Base-by-base conservation (phyloP, 208 protist species). In the Trypanosoma conorhini region DNA sequence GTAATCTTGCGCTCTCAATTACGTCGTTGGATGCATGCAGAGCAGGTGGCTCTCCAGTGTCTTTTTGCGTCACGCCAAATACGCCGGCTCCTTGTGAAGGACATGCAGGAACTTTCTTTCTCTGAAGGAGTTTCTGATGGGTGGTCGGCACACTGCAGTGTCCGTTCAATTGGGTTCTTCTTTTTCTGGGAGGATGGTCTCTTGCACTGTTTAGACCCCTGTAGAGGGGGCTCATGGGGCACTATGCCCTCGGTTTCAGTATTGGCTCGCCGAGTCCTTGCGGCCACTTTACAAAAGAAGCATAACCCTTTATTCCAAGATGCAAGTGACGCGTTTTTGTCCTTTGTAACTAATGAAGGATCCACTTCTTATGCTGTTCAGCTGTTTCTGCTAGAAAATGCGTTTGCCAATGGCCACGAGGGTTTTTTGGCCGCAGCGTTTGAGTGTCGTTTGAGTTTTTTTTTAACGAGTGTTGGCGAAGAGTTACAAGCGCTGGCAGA, bases 361-460 rank as follows among this genome's bases (percentile, higher is more conserved):
- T 69, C 15, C n/a, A 59, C 48, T 22, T 54, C 78, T n/a, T 83
- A 85, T 26, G 35, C 93, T 24, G 70, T 93, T 64, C 90, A 93
- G 72, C 85, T 89, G 50, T 91, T 95, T 54, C 76, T 80, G 8
- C 61, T 88, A 22, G 62, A 84, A 30, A 72, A 86, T 5, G 56
- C 26, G 12, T 44, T 65, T 31, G 62, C 22, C 28, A 71, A 22
- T 54, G 42, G 13, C 28, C 8, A 59, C 46, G 70, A 70, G 31
- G 56, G 59, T 31, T 55, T 38, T 30, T 57, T 92, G 4, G 87
- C 87, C 2, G 77, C 75, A 24, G 82, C 74, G 46, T 88, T 92
- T 64, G 87, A 95, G 74, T 91, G 85, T 52, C 87, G 90, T 19
- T 81, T 93, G 31, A 88, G 81, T 71, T 91, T 86, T 56, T 79